Base-by-base conservation (phyloP, 129 eudicot genomes). In the Flaveria trinervia region DNA sequence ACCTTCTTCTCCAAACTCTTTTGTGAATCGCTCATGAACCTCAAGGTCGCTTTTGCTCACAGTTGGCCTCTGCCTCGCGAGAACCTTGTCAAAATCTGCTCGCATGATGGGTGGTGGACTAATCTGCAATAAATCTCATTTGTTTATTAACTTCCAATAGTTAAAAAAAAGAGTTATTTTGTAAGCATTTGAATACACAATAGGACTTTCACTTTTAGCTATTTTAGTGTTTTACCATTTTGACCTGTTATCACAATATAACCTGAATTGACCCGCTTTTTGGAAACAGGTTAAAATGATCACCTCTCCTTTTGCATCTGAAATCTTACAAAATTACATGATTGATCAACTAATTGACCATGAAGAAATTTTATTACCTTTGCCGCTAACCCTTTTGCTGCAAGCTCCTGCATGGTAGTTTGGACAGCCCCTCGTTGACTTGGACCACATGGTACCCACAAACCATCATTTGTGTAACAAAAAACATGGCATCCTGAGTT, bases 1-100 rank as follows among this genome's bases (percentile, higher is more conserved):
- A 68, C 99, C 99, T 86, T 94, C 99, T 83, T 94, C 99, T 12
- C 99, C 99, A 72, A 94, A 94, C 80, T 94, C 99, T 83, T 88
- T 85, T 14, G 97, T 94, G 81, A 94, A 94, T 82, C 92, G 86
- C 81, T 94, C 98, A 23, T 93, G 98, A 61, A 91, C 92, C 52
- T 91, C 99, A 39, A 94, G 99, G 77, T 94, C 99, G 18, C 90
- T 44, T 89, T 94, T 94, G 89, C 99, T 94, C 73, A 94, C 99
- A 10, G 99, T 94, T 28, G 99, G 99, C 86, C 81, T 91, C 82
- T 94, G 99, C 72, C 94, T 86, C 1, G 89, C 93, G 0, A 94
- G 86, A 68, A 94, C 99, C 81, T 91, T 91, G 18, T 94, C 97
- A 44, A 94, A 94, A 76, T 94, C 99, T 17, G 84, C 81, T 83